Percentiles rank a stretch among this genome's conserved stretches.
Evolutionary conservation across 2,329 filamentous ascomycete species (phyloP).

Genomic region (Xylaria sp.): DNA sequence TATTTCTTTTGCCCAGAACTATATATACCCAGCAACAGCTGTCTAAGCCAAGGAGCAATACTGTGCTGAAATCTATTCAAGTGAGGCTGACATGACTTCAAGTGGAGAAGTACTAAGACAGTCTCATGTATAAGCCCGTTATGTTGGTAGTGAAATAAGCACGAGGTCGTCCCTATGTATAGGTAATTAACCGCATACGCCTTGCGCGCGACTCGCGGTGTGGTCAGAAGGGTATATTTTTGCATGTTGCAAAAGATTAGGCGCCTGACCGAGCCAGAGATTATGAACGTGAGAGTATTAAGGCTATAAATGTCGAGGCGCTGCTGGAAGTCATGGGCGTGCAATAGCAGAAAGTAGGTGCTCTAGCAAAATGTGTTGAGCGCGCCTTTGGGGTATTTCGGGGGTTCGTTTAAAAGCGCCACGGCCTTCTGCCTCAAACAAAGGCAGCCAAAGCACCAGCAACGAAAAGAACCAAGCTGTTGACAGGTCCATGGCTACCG

Average conservation of each 20-base stretch:
- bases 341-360: background rate
- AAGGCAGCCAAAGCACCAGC: conserved; percentile 33
- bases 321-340: conserved; percentile 5
- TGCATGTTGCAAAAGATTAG: background rate
- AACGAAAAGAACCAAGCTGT: conserved; percentile 27
- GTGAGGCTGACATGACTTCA: conserved; percentile 4
- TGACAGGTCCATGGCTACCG: conserved; percentile 13
- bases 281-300: background rate
- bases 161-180: background rate
- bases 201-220: background rate
- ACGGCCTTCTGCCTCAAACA: conserved; percentile 1
- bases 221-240: conserved; percentile 1
- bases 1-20: conserved; percentile 13
- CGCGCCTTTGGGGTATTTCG: background rate
- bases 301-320: background rate
- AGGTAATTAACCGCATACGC: background rate
- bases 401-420: background rate
- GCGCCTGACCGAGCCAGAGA: background rate
- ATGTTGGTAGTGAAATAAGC: background rate
- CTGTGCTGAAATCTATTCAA: conserved; percentile 4
- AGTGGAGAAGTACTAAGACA: background rate
- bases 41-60: background rate
- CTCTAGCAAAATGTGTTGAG: background rate
- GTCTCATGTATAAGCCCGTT: too few species aligned
- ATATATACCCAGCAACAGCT: background rate